These are phyloP conservation scores for Schizopora paradoxa DNA, from an alignment of 1,284 basidiomycete species.

Conservation along the genomic window DNA sequence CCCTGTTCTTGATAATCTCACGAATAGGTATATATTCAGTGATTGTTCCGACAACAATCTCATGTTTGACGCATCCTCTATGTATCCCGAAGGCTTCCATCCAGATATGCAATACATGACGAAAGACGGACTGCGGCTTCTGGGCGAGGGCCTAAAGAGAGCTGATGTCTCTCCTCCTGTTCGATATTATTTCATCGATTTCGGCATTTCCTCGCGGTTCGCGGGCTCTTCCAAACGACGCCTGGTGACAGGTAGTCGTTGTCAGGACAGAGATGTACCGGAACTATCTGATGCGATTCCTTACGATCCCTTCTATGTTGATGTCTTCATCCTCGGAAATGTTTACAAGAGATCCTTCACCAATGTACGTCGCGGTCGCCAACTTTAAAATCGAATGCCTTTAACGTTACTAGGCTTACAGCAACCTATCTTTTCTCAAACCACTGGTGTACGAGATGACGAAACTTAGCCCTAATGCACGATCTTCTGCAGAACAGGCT, in stretches of 20 bases:
- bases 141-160: background rate
- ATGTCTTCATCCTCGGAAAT: slow-evolving; percentile 10
- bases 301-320: slow-evolving; percentile 10
- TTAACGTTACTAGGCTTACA: too few relatives aligned
- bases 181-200: slow-evolving; percentile 1
- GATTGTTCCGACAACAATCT: slow-evolving; percentile 25
- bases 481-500: slow-evolving; percentile 19
- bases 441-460: slow-evolving; percentile 23
- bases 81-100: slow-evolving; percentile 27
- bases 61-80: slow-evolving; percentile 27
- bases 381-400: too few relatives aligned
- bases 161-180: background rate
- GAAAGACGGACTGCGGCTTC: background rate
- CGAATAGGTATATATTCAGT: slow-evolving; percentile 11
- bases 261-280: slow-evolving; percentile 9
- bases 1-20: background rate
- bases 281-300: background rate
- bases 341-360: slow-evolving; percentile 2
- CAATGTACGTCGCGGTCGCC: background rate
- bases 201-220: slow-evolving; percentile 13
- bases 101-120: slow-evolving; percentile 7
- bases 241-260: slow-evolving; percentile 5
- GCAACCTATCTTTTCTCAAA: slow-evolving; percentile 22
- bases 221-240: background rate
- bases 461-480: slow-evolving; percentile 12